phyloP scores from a whole-genome alignment of 2,329 filamentous ascomycete genomes.

The Fusarium fujikuroi region DNA sequence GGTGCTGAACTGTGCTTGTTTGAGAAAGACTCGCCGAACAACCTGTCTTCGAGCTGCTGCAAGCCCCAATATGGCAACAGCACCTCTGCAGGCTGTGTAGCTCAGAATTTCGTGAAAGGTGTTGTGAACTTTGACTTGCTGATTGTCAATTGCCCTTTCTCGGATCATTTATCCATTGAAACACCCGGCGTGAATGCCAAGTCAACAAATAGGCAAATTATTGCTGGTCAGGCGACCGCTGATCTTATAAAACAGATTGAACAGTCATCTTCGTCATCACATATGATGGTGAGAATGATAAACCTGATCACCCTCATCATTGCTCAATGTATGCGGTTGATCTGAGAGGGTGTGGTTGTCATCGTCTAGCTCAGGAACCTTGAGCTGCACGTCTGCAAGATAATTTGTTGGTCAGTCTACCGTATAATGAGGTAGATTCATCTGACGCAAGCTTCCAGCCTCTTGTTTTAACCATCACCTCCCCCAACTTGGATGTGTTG shows the following conservation, averaged over 20 bases:
- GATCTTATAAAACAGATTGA: conserved; percentile 15
- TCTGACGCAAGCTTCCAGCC: not conserved
- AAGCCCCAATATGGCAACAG: not conserved
- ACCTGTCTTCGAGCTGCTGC: not conserved
- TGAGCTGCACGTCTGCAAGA: not conserved
- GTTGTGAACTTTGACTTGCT: not conserved
- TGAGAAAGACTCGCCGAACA: not conserved
- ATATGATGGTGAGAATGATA: not conserved
- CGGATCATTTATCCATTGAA: not conserved
- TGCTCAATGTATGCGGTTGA: conserved; percentile 1
- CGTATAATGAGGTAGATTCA: not conserved
- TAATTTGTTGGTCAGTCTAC: not conserved
- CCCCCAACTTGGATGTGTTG: not conserved
- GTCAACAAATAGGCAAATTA: conserved; percentile 11
- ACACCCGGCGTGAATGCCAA: conserved; percentile 3
- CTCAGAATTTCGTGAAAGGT: not conserved
- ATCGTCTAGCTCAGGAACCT: conserved; percentile 14
- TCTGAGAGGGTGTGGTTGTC: conserved; percentile 19
- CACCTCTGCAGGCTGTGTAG: not conserved
- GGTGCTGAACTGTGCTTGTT: too few relatives aligned
- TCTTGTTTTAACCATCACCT: not conserved
- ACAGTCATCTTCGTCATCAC: conserved; percentile 2
- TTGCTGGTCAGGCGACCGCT: conserved; percentile 19
- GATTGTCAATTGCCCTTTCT: not conserved
- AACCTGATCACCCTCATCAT: not conserved